Evolutionary conservation across 2,329 filamentous ascomycete species (phyloP), one percentile per base, ranked within the genome.

Genomic region (Paraphoma chrysanthemicola): DNA sequence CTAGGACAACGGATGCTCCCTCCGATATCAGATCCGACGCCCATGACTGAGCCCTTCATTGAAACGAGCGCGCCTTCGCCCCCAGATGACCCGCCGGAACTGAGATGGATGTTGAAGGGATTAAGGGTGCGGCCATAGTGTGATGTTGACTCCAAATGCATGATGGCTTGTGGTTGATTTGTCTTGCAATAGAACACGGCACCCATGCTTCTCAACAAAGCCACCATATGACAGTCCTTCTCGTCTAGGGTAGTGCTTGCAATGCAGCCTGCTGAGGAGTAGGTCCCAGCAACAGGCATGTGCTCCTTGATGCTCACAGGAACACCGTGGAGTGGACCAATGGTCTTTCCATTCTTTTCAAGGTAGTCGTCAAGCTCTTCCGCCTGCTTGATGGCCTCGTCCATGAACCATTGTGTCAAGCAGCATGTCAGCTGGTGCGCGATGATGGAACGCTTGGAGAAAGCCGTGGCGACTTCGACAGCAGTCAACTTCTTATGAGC

Each of bases 61-160:
- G 62, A 64, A 8, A 69, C 41, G 2, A 70, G 47, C 1, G 67
- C 67, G 8, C 54, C 60, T 48, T 70, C 68, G 28, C 68, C 68
- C 5, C 68, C 68, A 72, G 23, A 82, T 75, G 23, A 84, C 9
- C 82, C 82, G 1, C 82, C 82, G 6, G 80, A 77, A 7, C 80
- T 82, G 16, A 83, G 71, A 4, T 68, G 54, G 28, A 59, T 67
- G 56, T 83, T 82, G 51, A 78, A 71, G 2, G 81, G 77, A 59
- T 83, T 83, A 17, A 82, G 58, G 1, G 78, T 70, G 11, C 72
- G 63, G 4, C 73, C 74, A 47, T 76, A 76, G 36, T 87, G 83
- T 72, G 86, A 87, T 65, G 82, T 73, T 0, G 83, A 85, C 72
- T 87, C 84, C 5, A 82, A 80, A 53, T 74, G 68, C 83, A 83